These are phyloP conservation scores for Phaeophleospora eucalypticola DNA, from an alignment of 2,329 filamentous ascomycete species.

Conservation along the genomic window DNA sequence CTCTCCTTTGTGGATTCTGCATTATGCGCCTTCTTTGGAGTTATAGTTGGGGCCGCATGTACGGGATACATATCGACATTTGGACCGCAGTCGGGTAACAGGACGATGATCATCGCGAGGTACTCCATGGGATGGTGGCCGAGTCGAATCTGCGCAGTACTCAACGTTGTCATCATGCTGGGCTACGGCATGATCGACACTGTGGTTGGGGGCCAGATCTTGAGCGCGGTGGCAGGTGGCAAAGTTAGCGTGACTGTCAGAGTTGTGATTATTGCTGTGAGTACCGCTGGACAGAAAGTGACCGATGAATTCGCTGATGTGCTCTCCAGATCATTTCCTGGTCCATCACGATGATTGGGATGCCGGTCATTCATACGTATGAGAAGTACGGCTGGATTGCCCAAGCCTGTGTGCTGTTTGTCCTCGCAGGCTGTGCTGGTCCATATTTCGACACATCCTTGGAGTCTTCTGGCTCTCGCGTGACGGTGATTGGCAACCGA, in stretches of 20 bases:
- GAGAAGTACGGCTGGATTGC: constrained; percentile 41
- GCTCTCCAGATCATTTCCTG: constrained; percentile 11
- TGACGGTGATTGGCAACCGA: constrained; percentile 35
- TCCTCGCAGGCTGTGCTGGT: constrained; percentile 39
- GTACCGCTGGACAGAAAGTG: no score
- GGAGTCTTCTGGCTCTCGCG: constrained; percentile 25
- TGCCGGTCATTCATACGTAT: constrained; percentile 39
- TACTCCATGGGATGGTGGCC: constrained; percentile 56
- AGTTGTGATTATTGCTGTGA: constrained; percentile 46
- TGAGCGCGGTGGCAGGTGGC: constrained; percentile 54
- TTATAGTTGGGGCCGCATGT: constrained; percentile 40
- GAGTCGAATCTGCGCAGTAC: constrained; percentile 49
- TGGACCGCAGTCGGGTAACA: constrained; percentile 50
- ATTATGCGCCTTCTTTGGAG: constrained; percentile 46
- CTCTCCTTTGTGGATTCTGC: constrained; percentile 46
- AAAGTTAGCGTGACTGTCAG: constrained; percentile 56
- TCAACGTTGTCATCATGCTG: constrained; percentile 54
- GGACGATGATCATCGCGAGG: constrained; percentile 49
- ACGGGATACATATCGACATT: constrained; percentile 49
- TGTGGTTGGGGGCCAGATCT: constrained; percentile 58
- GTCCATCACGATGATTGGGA: constrained; percentile 15
- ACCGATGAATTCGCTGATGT: not conserved
- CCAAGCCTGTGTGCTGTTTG: constrained; percentile 37
- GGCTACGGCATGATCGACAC: constrained; percentile 57
- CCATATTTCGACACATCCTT: constrained; percentile 36